Evolutionary conservation across 768 basidiomycete genomes (phyloP).

Genomic region (Kwoniella sp.): DNA sequence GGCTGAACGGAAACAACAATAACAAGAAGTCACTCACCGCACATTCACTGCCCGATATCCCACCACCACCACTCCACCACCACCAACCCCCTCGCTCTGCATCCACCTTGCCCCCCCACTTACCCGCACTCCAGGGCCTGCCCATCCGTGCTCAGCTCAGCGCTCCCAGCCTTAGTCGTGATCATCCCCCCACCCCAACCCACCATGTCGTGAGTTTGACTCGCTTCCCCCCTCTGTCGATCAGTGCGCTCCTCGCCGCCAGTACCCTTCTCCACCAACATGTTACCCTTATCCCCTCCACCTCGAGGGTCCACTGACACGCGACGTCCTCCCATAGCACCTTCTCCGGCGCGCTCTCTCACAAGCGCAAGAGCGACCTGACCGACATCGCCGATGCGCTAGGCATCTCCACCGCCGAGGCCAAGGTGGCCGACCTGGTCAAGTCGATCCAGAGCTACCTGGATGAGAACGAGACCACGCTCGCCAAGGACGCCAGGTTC

Average conservation of each 20-base stretch:
- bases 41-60: background rate
- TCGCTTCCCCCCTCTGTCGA: background rate
- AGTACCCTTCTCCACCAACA: background rate
- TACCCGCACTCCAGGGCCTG: background rate
- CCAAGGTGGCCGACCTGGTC: constrained; percentile 26
- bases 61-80: background rate
- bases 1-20: background rate
- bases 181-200: background rate
- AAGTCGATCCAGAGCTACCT: constrained; percentile 33
- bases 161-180: background rate
- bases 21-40: background rate
- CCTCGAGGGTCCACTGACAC: background rate
- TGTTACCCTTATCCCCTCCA: background rate
- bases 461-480: constrained; percentile 27
- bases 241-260: background rate
- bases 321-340: background rate
- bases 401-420: constrained; percentile 21
- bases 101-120: background rate
- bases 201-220: constrained; percentile 13
- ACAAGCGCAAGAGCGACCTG: constrained; percentile 36
- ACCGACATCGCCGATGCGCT: constrained; percentile 38
- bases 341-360: constrained; percentile 26
- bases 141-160: background rate
- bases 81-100: background rate
- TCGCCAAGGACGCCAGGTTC: constrained; percentile 26